Conservation (phyloP, 108 stramenopile species). For the Stephanodiscus minutulus region DNA sequence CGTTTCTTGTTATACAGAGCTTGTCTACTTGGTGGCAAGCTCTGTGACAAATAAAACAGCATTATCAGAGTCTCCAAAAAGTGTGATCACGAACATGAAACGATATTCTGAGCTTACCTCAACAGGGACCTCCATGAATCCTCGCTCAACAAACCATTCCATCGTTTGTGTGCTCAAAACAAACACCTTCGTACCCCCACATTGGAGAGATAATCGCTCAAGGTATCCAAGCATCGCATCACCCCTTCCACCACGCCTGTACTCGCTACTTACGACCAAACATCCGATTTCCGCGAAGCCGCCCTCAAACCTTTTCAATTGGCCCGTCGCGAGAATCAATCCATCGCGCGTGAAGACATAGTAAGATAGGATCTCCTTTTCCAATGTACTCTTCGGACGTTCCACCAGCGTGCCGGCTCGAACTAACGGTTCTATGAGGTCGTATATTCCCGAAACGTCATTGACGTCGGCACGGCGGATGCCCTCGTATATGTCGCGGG, state of each 20-base stretch:
- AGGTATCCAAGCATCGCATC: constrained; percentile 96
- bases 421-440: constrained; percentile 88
- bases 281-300: constrained; percentile 94
- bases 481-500: constrained; percentile 94
- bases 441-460: constrained; percentile 86
- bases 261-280: constrained; percentile 86
- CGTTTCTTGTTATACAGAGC: constrained; percentile 75
- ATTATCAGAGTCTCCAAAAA: not conserved
- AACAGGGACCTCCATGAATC: constrained; percentile 77
- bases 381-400: constrained; percentile 74
- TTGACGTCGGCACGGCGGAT: constrained; percentile 84
- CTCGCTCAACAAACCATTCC: constrained; percentile 97
- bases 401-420: constrained; percentile 81
- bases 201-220: constrained; percentile 83
- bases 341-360: constrained; percentile 92
- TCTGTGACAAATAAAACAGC: not conserved
- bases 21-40: constrained; percentile 77
- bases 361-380: constrained; percentile 82
- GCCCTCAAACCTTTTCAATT: constrained; percentile 82
- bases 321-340: constrained; percentile 87
- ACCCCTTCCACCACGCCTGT: constrained; percentile 87
- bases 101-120: constrained; percentile 30
- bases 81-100: not conserved
- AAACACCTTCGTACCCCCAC: constrained; percentile 78
- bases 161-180: constrained; percentile 94